Evolutionary conservation across 2,329 filamentous ascomycete species (phyloP).

Genomic region (Clarireedia paspali): DNA sequence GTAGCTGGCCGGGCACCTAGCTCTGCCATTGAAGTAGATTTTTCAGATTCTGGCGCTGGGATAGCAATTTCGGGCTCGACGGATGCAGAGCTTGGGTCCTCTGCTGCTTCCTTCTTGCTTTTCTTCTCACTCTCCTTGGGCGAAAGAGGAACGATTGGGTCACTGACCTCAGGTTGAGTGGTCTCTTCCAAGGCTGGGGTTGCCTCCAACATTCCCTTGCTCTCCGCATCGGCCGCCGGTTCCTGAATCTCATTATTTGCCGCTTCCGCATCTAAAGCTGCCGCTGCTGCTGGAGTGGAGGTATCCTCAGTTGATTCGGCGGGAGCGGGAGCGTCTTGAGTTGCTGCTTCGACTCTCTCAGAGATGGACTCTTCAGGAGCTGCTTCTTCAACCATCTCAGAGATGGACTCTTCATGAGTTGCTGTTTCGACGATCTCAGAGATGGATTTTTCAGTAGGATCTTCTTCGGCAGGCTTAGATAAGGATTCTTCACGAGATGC

Average conservation of each 20-base stretch:
- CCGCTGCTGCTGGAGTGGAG: neutral
- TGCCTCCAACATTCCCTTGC: neutral
- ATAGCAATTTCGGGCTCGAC: conserved; percentile 5
- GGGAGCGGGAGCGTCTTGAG: neutral
- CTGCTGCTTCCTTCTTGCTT: neutral
- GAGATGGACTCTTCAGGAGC: no score
- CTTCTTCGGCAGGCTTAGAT: no score
- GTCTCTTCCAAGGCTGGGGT: neutral
- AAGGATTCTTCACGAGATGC: no score
- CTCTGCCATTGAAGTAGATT: conserved; percentile 17
- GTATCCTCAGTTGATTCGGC: conserved; percentile 2
- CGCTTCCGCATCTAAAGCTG: neutral
- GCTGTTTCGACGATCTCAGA: no score
- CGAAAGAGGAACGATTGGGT: neutral
- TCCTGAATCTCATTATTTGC: neutral
- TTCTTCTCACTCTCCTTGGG: neutral
- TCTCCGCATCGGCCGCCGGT: neutral
- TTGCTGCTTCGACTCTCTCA: neutral
- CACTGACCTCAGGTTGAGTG: neutral
- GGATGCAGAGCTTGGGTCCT: neutral
- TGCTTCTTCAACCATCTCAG: no score
- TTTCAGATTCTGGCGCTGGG: conserved; percentile 11
- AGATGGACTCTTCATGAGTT: no score
- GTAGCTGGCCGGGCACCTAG: conserved; percentile 16
- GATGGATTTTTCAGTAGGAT: no score